Conservation (phyloP, 805 yeast species). For the Wickerhamiella parazyma region DNA sequence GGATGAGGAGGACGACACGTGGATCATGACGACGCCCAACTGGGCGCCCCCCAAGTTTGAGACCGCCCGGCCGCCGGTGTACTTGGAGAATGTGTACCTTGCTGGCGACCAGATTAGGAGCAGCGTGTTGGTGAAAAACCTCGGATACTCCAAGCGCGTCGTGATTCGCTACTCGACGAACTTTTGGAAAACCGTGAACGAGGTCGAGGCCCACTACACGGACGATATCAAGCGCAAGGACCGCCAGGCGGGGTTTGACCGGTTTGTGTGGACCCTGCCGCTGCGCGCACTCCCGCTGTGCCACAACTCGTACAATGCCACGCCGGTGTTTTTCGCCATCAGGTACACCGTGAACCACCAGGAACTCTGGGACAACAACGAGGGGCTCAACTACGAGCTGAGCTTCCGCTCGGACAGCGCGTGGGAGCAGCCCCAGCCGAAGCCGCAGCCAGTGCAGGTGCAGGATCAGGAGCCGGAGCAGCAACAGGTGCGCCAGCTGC, state of each 20-base stretch:
- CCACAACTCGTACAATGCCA: slow-evolving; percentile 19
- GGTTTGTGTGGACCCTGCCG: slow-evolving; percentile 53
- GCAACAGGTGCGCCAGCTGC: background rate
- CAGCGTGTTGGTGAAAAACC: slow-evolving; percentile 62
- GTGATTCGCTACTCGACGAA: slow-evolving; percentile 64
- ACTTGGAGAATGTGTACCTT: slow-evolving; percentile 50
- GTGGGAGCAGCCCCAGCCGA: background rate
- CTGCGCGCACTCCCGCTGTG: slow-evolving; percentile 22
- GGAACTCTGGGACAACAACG: slow-evolving; percentile 73
- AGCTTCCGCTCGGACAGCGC: slow-evolving; percentile 25
- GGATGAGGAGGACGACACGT: slow-evolving; percentile 23
- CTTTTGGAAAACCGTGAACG: slow-evolving; percentile 63
- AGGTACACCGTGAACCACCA: slow-evolving; percentile 35
- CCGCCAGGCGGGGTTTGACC: slow-evolving; percentile 33
- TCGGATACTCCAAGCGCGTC: slow-evolving; percentile 54
- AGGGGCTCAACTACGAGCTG: slow-evolving; percentile 42
- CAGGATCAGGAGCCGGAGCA: background rate
- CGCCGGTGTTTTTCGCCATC: slow-evolving; percentile 40
- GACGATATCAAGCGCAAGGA: slow-evolving; percentile 32
- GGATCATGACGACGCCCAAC: slow-evolving; percentile 26
- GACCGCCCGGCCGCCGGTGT: slow-evolving; percentile 31
- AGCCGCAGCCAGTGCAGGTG: slow-evolving; percentile 1
- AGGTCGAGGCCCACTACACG: slow-evolving; percentile 48
- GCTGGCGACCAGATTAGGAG: slow-evolving; percentile 54
- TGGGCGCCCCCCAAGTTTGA: slow-evolving; percentile 17